Percentiles rank a stretch among this genome's conserved stretches.
Conservation (phyloP, 257 asterid genomes). For the Pogostemon cablin region DNA sequence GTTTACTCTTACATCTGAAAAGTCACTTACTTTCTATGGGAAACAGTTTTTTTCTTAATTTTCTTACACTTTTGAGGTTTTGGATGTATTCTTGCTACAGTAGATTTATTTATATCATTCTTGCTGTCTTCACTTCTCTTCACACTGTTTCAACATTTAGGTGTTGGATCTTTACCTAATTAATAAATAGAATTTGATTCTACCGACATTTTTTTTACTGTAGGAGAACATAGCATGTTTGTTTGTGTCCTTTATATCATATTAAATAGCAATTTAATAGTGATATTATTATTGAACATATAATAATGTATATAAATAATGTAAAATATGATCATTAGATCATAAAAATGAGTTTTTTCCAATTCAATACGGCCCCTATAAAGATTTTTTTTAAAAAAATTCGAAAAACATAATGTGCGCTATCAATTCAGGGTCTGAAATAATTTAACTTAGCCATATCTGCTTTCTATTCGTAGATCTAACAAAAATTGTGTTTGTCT, state of each 20-base stretch:
- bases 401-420: too few relatives aligned
- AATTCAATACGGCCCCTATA: too few relatives aligned
- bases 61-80: not conserved
- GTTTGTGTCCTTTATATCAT: not conserved
- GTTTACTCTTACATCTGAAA: constrained; percentile 27
- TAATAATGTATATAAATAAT: too few relatives aligned
- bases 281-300: too few relatives aligned
- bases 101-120: constrained; percentile 6
- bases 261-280: too few relatives aligned
- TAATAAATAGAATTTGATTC: not conserved
- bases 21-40: constrained; percentile 12
- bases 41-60: not conserved
- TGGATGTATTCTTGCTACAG: constrained; percentile 25
- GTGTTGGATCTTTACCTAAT: constrained; percentile 14
- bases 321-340: too few relatives aligned
- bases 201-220: not conserved
- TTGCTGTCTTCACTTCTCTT: constrained; percentile 20
- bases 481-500: not conserved
- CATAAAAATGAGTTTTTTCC: too few relatives aligned
- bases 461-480: too few relatives aligned
- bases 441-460: too few relatives aligned
- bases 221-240: not conserved
- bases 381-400: too few relatives aligned
- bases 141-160: constrained; percentile 26
- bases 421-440: too few relatives aligned